Evolutionary conservation across 768 basidiomycete genomes (phyloP).

Genomic region (Mycena pura): DNA sequence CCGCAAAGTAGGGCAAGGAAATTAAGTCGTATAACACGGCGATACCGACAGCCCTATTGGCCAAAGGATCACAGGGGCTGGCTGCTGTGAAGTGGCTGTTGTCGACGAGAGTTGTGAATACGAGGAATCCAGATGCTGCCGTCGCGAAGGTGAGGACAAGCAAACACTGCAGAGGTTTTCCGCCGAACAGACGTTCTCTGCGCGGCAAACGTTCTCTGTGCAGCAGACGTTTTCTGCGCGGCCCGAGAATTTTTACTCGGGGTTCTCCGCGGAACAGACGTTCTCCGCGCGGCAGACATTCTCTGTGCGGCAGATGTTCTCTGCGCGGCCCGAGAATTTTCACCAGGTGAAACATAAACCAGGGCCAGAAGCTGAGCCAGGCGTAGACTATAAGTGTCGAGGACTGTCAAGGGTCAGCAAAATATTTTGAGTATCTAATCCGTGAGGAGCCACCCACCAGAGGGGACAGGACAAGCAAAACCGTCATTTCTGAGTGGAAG

Average conservation of each 20-base stretch:
- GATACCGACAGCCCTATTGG: neutral
- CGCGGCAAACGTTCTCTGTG: neutral
- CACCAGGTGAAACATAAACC: neutral
- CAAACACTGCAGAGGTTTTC: neutral
- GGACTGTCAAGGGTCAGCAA: neutral
- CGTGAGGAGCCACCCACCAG: neutral
- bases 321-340: neutral
- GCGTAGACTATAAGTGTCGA: neutral
- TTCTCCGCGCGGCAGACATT: neutral
- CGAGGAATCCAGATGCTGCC: neutral
- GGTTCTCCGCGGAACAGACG: neutral
- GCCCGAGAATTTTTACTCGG: neutral
- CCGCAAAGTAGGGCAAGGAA: neutral
- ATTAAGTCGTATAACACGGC: neutral
- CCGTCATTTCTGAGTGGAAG: constrained; percentile 7
- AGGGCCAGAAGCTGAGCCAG: neutral
- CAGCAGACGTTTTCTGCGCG: neutral
- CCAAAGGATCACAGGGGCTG: neutral
- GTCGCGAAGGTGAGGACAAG: neutral
- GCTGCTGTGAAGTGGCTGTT: neutral
- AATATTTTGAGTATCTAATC: neutral
- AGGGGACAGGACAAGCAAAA: constrained; percentile 13
- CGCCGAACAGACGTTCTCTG: neutral
- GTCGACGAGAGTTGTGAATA: neutral
- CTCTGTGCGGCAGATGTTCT: neutral